Evolutionary conservation across 495 filamentous ascomycete species (phyloP), one percentile per base, ranked within the genome.

Genomic region (Podospora pseudopauciseta): DNA sequence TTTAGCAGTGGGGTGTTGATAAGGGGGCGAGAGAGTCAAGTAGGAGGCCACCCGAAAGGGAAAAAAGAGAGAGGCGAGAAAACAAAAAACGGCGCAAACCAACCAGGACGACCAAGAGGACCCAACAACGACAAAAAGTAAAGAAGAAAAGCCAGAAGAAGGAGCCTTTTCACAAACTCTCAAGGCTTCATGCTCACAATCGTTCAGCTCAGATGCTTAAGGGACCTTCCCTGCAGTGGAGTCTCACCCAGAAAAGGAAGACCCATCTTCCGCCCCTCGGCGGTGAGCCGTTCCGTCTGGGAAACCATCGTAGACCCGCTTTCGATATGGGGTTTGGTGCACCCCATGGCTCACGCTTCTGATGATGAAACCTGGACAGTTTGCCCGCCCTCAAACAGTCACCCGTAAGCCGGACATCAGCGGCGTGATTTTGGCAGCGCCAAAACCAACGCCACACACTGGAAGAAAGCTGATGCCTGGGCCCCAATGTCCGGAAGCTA

Each of bases 251-350:
- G 13, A 64, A 64, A 64, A n/a, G 26, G 39, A 64, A 18, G 16
- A 28, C 59, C 59, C 26, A 61, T 28, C 30, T 61, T 28, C 59
- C 23, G 59, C 19, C 16, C 32, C 30, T 26, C 16, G 30, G 30
- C 59, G 23, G 59, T 18, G 26, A 32, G 27, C 26, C 30, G 11
- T 15, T 19, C 58, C 11, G 18, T 13, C 16, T 32, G 30, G 30
- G 59, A 61, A 23, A 26, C 13, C 59, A 61, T 61, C 59, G 59
- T 61, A 26, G 59, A 32, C 30, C 59, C 59, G 39, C 39, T 49
- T 49, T 16, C 9, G 15, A 13, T 49, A 18, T 49, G 39, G 39
- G 39, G 39, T 23, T 23, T 23, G 20, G 20, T 23, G 39, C 39
- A 16, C 15, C 15, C 39, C 39, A 49, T 13, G 9, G 9, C 5